Percentiles rank a stretch among this genome's conserved stretches.
These are phyloP conservation scores for Saccharomyces cerevisiae DNA, from an alignment of 805 yeast species.

Conservation along the genomic window DNA sequence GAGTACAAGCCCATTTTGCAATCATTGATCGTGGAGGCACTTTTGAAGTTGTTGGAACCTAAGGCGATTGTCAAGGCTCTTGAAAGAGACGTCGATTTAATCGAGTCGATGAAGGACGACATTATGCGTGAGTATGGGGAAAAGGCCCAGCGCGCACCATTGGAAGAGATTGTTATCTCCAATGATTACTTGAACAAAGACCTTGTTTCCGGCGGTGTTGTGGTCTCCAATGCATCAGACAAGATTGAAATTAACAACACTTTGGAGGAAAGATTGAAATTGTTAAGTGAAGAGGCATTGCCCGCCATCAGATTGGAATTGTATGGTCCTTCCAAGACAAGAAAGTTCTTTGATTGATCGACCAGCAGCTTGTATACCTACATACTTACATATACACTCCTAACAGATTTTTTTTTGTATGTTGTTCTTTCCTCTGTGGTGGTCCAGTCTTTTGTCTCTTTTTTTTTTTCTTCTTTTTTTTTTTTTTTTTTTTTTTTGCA, in stretches of 20 bases:
- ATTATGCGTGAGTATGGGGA: constrained; percentile 59
- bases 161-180: constrained; percentile 40
- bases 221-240: constrained; percentile 60
- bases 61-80: constrained; percentile 55
- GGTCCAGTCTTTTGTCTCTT: not conserved
- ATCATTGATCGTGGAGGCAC: constrained; percentile 73
- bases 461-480: not conserved
- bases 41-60: constrained; percentile 66
- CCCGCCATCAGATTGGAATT: constrained; percentile 89
- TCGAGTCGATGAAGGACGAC: constrained; percentile 36
- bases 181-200: constrained; percentile 55
- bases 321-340: constrained; percentile 74
- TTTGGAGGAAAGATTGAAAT: constrained; percentile 82
- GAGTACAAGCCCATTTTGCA: constrained; percentile 63
- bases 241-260: constrained; percentile 89
- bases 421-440: not conserved
- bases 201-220: constrained; percentile 72
- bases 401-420: not conserved
- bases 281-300: constrained; percentile 74
- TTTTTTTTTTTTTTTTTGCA: not conserved
- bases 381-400: not conserved
- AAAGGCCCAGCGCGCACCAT: constrained; percentile 43
- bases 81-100: constrained; percentile 31
- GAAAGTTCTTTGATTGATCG: constrained; percentile 79
- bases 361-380: not conserved